These are phyloP conservation scores for Taphrina deformans DNA, from an alignment of 1,139 yeast genomes.

Conservation along the genomic window DNA sequence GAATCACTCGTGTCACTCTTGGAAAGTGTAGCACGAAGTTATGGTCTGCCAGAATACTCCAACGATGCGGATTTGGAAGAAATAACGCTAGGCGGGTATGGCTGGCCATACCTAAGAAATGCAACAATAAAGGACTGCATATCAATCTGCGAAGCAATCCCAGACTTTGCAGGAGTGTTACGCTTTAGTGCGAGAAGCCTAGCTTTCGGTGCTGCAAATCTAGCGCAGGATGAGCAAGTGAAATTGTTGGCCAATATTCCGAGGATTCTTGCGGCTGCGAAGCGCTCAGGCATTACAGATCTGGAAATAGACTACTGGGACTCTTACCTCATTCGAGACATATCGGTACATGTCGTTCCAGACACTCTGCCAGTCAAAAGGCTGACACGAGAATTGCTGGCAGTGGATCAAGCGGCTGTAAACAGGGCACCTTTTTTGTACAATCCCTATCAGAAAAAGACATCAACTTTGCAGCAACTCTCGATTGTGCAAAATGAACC, in stretches of 20 bases:
- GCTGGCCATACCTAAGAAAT: slow-evolving; percentile 63
- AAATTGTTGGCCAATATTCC: slow-evolving; percentile 43
- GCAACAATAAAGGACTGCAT: slow-evolving; percentile 60
- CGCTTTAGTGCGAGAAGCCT: slow-evolving; percentile 56
- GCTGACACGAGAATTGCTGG: slow-evolving; percentile 26
- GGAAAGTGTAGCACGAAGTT: slow-evolving; percentile 43
- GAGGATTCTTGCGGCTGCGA: slow-evolving; percentile 43
- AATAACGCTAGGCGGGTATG: slow-evolving; percentile 42
- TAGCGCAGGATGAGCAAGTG: slow-evolving; percentile 55
- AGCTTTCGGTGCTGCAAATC: slow-evolving; percentile 50
- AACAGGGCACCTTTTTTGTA: slow-evolving; percentile 44
- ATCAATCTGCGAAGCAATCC: slow-evolving; percentile 54
- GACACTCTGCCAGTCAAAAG: not conserved
- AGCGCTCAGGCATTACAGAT: slow-evolving; percentile 42
- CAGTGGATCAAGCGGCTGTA: slow-evolving; percentile 40
- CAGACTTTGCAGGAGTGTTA: slow-evolving; percentile 53
- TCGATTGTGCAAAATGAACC: slow-evolving; percentile 38
- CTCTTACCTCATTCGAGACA: slow-evolving; percentile 60
- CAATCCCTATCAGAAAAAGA: slow-evolving; percentile 48
- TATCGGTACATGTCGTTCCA: slow-evolving; percentile 41
- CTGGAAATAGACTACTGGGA: slow-evolving; percentile 62
- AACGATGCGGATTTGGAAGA: slow-evolving; percentile 28
- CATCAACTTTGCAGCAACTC: slow-evolving; percentile 10
- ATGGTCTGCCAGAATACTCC: slow-evolving; percentile 39
- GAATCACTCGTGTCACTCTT: slow-evolving; percentile 39